phyloP scores from a whole-genome alignment of 2,329 filamentous ascomycete species.

The Ceratocystis albifundus region DNA sequence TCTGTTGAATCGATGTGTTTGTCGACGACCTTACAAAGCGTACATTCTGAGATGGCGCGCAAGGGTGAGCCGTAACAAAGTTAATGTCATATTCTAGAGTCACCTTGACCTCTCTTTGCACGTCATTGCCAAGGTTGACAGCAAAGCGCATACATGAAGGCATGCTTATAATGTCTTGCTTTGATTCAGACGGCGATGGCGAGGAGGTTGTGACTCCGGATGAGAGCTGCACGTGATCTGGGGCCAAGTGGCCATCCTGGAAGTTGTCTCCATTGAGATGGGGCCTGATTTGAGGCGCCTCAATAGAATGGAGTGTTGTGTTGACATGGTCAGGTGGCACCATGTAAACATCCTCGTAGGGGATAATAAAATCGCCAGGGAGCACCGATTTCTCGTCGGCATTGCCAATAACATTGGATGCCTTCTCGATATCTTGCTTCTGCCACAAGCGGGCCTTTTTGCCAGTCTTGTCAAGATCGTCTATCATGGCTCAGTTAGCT shows the following conservation, averaged over 20 bases:
- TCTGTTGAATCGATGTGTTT: slow-evolving; percentile 48
- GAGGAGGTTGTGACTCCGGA: slow-evolving; percentile 26
- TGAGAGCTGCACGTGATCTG: slow-evolving; percentile 16
- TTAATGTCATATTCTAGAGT: slow-evolving; percentile 47
- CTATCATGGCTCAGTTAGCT: slow-evolving; percentile 28
- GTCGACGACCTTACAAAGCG: slow-evolving; percentile 48
- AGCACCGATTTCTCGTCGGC: slow-evolving; percentile 43
- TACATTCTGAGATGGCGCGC: slow-evolving; percentile 45
- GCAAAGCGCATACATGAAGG: slow-evolving; percentile 32
- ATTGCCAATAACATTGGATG: slow-evolving; percentile 50
- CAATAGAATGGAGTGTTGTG: slow-evolving; percentile 41
- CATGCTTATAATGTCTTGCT: background rate
- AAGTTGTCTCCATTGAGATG: background rate
- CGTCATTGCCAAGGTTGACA: slow-evolving; percentile 29
- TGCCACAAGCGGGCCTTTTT: slow-evolving; percentile 51
- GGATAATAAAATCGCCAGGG: slow-evolving; percentile 52
- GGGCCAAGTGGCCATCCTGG: background rate
- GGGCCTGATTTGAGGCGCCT: slow-evolving; percentile 31
- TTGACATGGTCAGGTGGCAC: slow-evolving; percentile 38
- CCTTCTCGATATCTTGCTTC: slow-evolving; percentile 47
- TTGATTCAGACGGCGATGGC: background rate
- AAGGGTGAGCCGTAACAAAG: slow-evolving; percentile 57
- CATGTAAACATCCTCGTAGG: slow-evolving; percentile 44
- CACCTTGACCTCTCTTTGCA: slow-evolving; percentile 29
- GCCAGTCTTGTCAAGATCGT: slow-evolving; percentile 39